Base-by-base conservation (phyloP, 164 flowering plant species). In the Chimonanthus praecox region DNA sequence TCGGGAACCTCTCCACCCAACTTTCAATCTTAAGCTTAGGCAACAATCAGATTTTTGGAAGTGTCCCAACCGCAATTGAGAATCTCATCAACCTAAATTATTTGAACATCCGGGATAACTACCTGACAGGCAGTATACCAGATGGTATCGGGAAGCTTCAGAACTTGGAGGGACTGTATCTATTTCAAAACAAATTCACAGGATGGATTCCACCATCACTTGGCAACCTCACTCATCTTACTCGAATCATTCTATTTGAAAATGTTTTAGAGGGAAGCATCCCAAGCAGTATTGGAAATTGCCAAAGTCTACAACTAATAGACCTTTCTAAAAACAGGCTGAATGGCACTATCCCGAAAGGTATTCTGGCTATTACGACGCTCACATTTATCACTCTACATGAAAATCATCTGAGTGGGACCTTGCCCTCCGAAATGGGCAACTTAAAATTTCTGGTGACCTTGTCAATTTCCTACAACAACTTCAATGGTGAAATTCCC, bases 401-500 rank as follows among this genome's bases (percentile, higher is more conserved):
- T 43, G 7, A 81, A 0, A 86, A 86, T 58, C 47, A n/a, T 5
- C 67, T 86, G 3, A 71, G 58, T 64, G 89, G 87, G 0, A 3
- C 67, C 8, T 51, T 86, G 3, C 82, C 89, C 11, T 3, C 9
- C 0, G 79, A 76, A 51, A 72, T 84, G 3, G 84, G 84, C 0
- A 49, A 73, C 0, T 58, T 86, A 67, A 74, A 20, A 44, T 76
- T 78, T 68, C 68, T 87, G 0, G 62, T 0, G 2, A 11, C 6
- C 2, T 18, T 85, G 5, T 75, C 75, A 66, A 18, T 83, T 6
- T 81, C 82, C 0, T 16, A 66, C 0, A 85, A 85, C 65, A 69
- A 54, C 43, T 51, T 85, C 21, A 71, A 82, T 6, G 87, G 90
- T 4, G 71, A 73, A 45, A 73, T 85, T 70, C 88, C 90, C 1